Base-by-base conservation (phyloP, 2,329 filamentous ascomycete species). In the Metarhizium anisopliae region DNA sequence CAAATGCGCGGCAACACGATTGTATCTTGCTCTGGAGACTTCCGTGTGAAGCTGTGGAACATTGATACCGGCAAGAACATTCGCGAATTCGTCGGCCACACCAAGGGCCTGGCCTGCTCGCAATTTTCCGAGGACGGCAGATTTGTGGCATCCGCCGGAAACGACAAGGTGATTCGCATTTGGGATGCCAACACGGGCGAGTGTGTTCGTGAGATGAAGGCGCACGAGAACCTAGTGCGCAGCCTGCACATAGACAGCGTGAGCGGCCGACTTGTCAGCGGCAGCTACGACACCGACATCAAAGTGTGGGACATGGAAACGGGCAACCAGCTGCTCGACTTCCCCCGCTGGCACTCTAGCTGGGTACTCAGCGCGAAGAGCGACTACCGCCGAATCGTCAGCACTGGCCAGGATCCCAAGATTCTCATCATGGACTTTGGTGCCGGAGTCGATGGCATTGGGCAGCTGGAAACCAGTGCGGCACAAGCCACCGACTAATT, bases 311-410 rank as follows among this genome's bases (percentile, higher is more conserved):
- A 96, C 68, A 87, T 94, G 73, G 84, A 86, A 60, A 87, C 86
- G 2, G 93, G 92, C 38, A 76, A 85, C 50, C 80, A 90, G 62
- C 80, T 93, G 58, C 82, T 95, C 59, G 86, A 91, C 63, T 93
- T 96, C 65, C 89, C 91, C n/a, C 85, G 89, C 62, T 97, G 92
- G 91, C 95, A 96, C 57, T 87, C 87, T 11, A 95, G 90, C 72
- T 99, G 94, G 94, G 95, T 99, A 66, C 75, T 99, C 57, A 92
- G 90, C 60, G 94, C 94, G 53, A 96, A 96, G 78, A 92, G 89
- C 60, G 93, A 99, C 68, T 97, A 97, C 71, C 81, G 93, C 57
- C 84, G 94, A 59, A 94, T 99, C 60, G 89, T 99, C 59, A 94
- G 90, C 64, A 95, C 93, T 0, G 94, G 92, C 52, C 94, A 99